Evolutionary conservation across 78 protist genomes (phyloP).

Genomic region (Dictyostelium capitatum): DNA sequence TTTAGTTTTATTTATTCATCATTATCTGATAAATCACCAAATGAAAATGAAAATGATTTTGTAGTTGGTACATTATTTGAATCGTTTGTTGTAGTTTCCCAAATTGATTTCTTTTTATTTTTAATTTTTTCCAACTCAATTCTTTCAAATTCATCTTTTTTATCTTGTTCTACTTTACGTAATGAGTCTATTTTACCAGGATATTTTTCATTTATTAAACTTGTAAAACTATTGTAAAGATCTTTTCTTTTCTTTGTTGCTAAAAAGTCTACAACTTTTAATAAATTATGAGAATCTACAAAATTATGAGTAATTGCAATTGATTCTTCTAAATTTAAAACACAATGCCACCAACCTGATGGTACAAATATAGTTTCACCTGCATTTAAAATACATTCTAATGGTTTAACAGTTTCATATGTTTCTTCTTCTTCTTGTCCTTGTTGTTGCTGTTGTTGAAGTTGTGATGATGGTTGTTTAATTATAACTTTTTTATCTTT

Average conservation of each 20-base stretch:
- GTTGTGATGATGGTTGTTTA: neutral
- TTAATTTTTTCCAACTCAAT: neutral
- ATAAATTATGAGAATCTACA: constrained; percentile 33
- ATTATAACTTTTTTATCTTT: neutral
- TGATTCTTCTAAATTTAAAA: constrained; percentile 86
- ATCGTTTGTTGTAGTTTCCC: constrained; percentile 33
- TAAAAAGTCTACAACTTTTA: constrained; percentile 53
- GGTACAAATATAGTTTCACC: constrained; percentile 92
- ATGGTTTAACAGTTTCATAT: constrained; percentile 48
- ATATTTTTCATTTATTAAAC: constrained; percentile 6
- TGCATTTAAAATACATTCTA: constrained; percentile 61
- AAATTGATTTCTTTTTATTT: constrained; percentile 43
- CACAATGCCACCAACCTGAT: constrained; percentile 91
- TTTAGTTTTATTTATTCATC: neutral
- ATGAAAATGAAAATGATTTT: constrained; percentile 31
- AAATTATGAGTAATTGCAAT: constrained; percentile 92
- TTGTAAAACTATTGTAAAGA: constrained; percentile 18
- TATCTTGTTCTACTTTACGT: neutral
- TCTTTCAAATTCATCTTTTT: neutral
- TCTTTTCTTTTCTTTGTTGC: constrained; percentile 61
- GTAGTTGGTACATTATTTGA: constrained; percentile 7
- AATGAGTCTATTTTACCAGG: constrained; percentile 38
- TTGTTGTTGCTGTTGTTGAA: neutral
- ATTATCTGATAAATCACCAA: constrained; percentile 14
- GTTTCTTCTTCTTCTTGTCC: constrained; percentile 10